Percentiles rank a stretch among this genome's conserved stretches.
Conservation (phyloP, 2,329 filamentous ascomycete genomes). For the Lachnellula subtilissima region DNA sequence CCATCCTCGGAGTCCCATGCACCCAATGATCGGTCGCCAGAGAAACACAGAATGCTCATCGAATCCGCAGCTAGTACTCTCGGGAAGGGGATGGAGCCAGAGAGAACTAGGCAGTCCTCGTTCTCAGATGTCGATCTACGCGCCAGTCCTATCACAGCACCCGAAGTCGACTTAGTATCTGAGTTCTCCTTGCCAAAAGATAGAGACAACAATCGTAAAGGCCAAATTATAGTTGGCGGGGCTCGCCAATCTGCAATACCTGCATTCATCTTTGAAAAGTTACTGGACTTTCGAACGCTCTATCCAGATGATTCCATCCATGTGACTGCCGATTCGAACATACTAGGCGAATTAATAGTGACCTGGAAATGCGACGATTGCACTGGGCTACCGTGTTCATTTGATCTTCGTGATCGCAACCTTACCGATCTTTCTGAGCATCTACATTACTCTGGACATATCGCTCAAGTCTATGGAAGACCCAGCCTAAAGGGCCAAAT, state of each 20-base stretch:
- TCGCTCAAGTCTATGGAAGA: neutral
- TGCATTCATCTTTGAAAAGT: neutral
- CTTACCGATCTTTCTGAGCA: neutral
- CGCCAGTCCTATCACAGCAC: too few relatives aligned
- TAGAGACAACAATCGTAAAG: neutral
- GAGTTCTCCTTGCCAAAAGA: neutral
- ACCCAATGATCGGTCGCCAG: neutral
- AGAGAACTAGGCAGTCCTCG: neutral
- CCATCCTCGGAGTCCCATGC: too few relatives aligned
- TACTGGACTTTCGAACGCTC: neutral
- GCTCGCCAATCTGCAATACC: too few relatives aligned
- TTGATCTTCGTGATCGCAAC: neutral
- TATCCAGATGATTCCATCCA: neutral
- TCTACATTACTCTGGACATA: neutral
- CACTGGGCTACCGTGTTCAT: neutral
- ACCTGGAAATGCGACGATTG: neutral
- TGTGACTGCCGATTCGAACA: neutral
- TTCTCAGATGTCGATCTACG: neutral
- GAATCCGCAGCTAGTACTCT: neutral
- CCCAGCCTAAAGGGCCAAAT: neutral
- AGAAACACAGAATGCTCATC: neutral
- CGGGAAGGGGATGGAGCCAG: neutral
- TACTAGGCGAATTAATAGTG: neutral
- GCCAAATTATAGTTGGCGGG: too few relatives aligned
- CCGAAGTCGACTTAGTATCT: neutral